These are phyloP conservation scores for Xylaria bambusicola DNA, from an alignment of 495 filamentous ascomycete species.

Conservation along the genomic window DNA sequence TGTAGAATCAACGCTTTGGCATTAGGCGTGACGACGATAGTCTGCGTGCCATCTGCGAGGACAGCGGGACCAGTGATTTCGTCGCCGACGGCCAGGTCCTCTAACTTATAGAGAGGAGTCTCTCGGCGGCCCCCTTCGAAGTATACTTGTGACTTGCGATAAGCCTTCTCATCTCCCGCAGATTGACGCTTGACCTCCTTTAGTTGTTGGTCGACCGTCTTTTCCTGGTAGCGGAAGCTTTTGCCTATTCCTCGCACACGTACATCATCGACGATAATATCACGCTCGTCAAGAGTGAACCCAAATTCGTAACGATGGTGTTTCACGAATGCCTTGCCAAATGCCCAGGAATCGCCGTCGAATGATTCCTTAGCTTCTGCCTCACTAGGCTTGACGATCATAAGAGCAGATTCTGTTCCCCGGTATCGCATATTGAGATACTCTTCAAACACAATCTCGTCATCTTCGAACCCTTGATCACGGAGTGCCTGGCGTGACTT, in stretches of 20 bases:
- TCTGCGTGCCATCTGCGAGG: slow-evolving; percentile 93
- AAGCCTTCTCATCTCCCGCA: slow-evolving; percentile 54
- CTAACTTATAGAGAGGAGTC: slow-evolving; percentile 83
- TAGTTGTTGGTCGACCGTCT: slow-evolving; percentile 78
- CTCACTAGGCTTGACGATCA: slow-evolving; percentile 69
- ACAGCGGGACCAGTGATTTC: slow-evolving; percentile 84
- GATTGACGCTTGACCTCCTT: slow-evolving; percentile 59
- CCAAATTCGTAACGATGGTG: slow-evolving; percentile 95
- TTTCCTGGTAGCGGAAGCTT: slow-evolving; percentile 76
- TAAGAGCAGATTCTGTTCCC: slow-evolving; percentile 84
- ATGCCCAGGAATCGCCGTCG: slow-evolving; percentile 70
- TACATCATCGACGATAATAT: slow-evolving; percentile 92
- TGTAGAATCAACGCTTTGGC: slow-evolving; percentile 72
- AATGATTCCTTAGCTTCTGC: slow-evolving; percentile 61
- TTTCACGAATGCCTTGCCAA: slow-evolving; percentile 77
- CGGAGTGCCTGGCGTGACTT: slow-evolving; percentile 65
- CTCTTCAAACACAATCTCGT: slow-evolving; percentile 77
- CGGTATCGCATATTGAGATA: slow-evolving; percentile 90
- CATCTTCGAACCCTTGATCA: slow-evolving; percentile 74
- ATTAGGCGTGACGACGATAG: slow-evolving; percentile 85
- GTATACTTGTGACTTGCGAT: slow-evolving; percentile 62
- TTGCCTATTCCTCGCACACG: slow-evolving; percentile 86
- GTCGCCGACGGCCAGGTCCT: slow-evolving; percentile 74
- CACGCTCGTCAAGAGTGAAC: slow-evolving; percentile 83
- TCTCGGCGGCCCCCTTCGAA: slow-evolving; percentile 75